Base-by-base conservation (phyloP, 2,329 filamentous ascomycete genomes). In the Fusarium sp. region DNA sequence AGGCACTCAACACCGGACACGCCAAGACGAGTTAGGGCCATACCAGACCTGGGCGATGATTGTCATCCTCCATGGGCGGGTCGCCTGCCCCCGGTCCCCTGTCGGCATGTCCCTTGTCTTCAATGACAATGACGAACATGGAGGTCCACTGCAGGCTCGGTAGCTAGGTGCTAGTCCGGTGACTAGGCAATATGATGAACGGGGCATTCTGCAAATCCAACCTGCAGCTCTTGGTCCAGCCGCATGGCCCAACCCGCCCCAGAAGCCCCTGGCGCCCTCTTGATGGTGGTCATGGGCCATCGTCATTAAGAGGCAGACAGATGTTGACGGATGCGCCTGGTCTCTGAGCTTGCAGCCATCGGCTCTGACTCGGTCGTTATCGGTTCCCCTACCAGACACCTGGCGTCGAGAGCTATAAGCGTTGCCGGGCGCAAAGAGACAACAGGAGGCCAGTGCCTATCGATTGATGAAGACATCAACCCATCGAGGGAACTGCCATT, bases 61-160 rank as follows among this genome's bases (percentile, higher is more conserved):
- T 67, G 58, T 72, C 61, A 69, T 67, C 54, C 64, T 73, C 66
- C 61, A 48, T 45, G 52, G 59, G 66, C 35, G 41, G 57, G 41
- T 56, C 59, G 41, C 65, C 50, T 68, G 67, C 68, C 58, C 71
- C 68, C 34, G 64, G 62, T 66, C 59, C 54, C 54, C 30, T 34
- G 67, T 30, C 37, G 65, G 61, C 67, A 66, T 70, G 56, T 60
- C 63, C 74, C 73, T 76, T 66, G 69, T 68, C 68, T 61, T 59
- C 72, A 66, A 69, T 69, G 68, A 67, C 68, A 77, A 77, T 78
- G 76, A 78, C 75, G 76, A 77, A 76, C 74, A 76, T 77, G 72
- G 67, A 74, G 73, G 73, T 67, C 76, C 73, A 77, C 74, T 67
- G 64, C 68, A 78, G 72, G 74, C 70, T 78, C 76, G 76, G 76